Evolutionary conservation across 805 yeast species (phyloP), one percentile per base, ranked within the genome.

Genomic region (Starmerella powellii): DNA sequence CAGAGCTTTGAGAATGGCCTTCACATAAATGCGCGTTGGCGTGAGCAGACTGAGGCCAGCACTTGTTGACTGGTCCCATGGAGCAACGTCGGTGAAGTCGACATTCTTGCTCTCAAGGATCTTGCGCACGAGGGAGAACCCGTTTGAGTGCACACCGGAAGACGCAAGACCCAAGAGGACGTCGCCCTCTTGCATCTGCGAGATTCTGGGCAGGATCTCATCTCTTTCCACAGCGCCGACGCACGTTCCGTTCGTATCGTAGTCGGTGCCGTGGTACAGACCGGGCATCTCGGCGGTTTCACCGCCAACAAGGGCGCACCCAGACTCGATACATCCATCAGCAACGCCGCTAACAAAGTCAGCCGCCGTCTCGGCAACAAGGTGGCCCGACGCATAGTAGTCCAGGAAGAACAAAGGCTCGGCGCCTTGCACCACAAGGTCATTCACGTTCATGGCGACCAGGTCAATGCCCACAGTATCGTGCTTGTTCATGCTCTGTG

Each of bases 261-360:
- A 91, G 64, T 91, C 97, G 27, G 93, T 94, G 43, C 78, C 85
- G 46, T 79, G 82, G 58, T 91, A 91, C 82, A 91, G 84, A 51
- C 98, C 98, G 21, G 99, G 99, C 99, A 91, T 91, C 70, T 91
- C 99, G 41, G 94, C 81, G 30, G 99, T 91, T 65, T 91, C 99
- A 52, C 99, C 99, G 43, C 99, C 99, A 41, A 91, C 95, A 45
- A 91, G 71, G 5, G 99, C 98, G 72, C 98, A 88, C 10, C 95
- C 95, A 27, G 97, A 82, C 51, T 76, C 74, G 51, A 79, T 78
- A 69, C 99, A 91, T 44, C 98, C 99, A 50, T 82, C 82, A 37
- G 95, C 96, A 50, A 91, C 98, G 64, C 98, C 97, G 47, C 74
- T 68, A 30, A 91, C 97, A 54, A 91, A 91, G 52, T 76, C 78